phyloP scores from a whole-genome alignment of 495 filamentous ascomycete species.

The Podospora fimiseda region DNA sequence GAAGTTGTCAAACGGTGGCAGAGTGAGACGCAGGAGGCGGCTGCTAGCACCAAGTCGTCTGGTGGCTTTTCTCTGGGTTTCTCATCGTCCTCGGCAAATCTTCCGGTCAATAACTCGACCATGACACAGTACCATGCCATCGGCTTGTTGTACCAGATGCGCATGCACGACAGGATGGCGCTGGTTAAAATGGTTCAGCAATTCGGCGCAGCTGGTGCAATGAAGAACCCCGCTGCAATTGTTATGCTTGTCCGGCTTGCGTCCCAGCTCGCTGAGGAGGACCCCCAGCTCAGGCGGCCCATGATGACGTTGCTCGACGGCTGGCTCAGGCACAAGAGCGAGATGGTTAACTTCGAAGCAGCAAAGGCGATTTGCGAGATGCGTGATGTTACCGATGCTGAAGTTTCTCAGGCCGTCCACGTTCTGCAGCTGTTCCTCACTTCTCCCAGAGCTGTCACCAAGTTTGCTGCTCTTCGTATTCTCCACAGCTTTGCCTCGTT shows the following conservation, averaged over 20 bases:
- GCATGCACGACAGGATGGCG: constrained; percentile 93
- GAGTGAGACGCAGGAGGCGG: constrained; percentile 96
- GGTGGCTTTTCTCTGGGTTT: constrained; percentile 87
- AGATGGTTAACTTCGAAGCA: constrained; percentile 99
- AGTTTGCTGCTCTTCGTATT: constrained; percentile 95
- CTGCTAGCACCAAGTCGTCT: constrained; percentile 78
- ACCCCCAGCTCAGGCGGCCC: constrained; percentile 76
- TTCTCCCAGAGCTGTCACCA: constrained; percentile 92
- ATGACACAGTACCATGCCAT: constrained; percentile 99
- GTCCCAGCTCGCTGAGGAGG: constrained; percentile 91
- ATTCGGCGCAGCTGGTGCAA: constrained; percentile 80
- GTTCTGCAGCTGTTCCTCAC: constrained; percentile 93
- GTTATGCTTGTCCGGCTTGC: constrained; percentile 89
- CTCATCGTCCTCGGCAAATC: constrained; percentile 61
- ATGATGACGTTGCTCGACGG: constrained; percentile 95
- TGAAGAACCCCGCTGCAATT: constrained; percentile 90
- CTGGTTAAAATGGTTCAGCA: constrained; percentile 99
- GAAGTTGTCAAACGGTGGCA: constrained; percentile 98
- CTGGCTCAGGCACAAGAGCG: constrained; percentile 96
- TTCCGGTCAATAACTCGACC: constrained; percentile 72
- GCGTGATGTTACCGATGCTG: constrained; percentile 84
- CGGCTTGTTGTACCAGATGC: constrained; percentile 96
- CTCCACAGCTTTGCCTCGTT: constrained; percentile 92
- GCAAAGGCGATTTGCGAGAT: constrained; percentile 96
- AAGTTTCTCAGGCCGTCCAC: constrained; percentile 89